A percentile compares a stretch with the other conserved stretches of the same genome.
Conservation (phyloP, 2,329 filamentous ascomycete genomes). For the Colletotrichum abscissum region DNA sequence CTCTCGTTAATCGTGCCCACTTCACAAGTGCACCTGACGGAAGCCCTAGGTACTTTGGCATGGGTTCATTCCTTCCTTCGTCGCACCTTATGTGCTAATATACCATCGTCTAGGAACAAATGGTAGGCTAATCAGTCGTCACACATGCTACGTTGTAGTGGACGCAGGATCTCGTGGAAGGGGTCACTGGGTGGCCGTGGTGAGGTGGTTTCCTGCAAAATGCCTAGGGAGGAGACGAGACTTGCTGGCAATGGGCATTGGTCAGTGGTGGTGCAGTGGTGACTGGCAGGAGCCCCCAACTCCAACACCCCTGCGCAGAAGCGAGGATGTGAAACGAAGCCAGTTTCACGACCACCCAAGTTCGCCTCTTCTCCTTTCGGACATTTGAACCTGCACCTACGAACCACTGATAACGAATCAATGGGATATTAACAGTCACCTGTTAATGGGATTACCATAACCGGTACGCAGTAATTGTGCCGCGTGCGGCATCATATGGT, state of each 20-base stretch:
- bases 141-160: slow-evolving; percentile 28
- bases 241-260: neutral
- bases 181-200: neutral
- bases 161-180: slow-evolving; percentile 15
- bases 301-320: slow-evolving; percentile 1
- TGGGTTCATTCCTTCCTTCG: neutral
- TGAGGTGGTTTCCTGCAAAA: neutral
- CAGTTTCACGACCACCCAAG: slow-evolving; percentile 30
- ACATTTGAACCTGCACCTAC: slow-evolving; percentile 18
- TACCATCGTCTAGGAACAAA: neutral
- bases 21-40: neutral
- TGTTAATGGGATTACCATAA: slow-evolving; percentile 4
- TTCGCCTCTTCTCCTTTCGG: slow-evolving; percentile 32
- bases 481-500: slow-evolving; percentile 26
- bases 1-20: slow-evolving; percentile 11
- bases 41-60: slow-evolving; percentile 2
- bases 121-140: neutral
- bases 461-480: neutral
- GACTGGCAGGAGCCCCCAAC: neutral
- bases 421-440: slow-evolving; percentile 15
- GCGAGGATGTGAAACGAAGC: slow-evolving; percentile 31
- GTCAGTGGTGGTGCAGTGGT: neutral
- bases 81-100: neutral
- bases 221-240: slow-evolving; percentile 4
- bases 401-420: slow-evolving; percentile 32